These are phyloP conservation scores for Aspergillus jensenii DNA, from an alignment of 2,329 filamentous ascomycete genomes.

Conservation along the genomic window DNA sequence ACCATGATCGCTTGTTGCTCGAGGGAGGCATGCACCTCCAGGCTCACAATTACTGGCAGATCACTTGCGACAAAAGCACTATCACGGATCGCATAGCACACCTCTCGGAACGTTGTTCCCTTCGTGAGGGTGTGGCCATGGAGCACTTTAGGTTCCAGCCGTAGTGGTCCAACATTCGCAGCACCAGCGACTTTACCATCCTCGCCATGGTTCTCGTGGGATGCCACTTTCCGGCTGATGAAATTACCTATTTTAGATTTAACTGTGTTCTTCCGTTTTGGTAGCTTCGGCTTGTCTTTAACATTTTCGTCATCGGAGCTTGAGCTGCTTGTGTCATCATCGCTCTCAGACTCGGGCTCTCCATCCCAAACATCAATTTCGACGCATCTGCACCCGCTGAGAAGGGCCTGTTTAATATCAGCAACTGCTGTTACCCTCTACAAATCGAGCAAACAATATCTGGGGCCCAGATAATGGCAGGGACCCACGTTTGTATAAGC, in stretches of 20 bases:
- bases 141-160: slow-evolving; percentile 73
- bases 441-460: neutral
- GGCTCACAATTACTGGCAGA: slow-evolving; percentile 83
- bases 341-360: slow-evolving; percentile 43
- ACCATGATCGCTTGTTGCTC: slow-evolving; percentile 92
- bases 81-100: slow-evolving; percentile 76
- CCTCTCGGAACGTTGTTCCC: slow-evolving; percentile 81
- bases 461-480: neutral
- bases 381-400: slow-evolving; percentile 79
- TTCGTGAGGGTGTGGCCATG: slow-evolving; percentile 86
- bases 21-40: slow-evolving; percentile 82
- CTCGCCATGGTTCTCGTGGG: neutral
- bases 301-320: slow-evolving; percentile 23
- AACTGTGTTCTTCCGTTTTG: slow-evolving; percentile 22
- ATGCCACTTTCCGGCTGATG: slow-evolving; percentile 20
- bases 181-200: neutral
- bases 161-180: slow-evolving; percentile 20
- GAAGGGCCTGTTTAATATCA: slow-evolving; percentile 58
- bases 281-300: slow-evolving; percentile 21
- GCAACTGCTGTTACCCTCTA: neutral
- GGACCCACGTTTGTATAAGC: slow-evolving; percentile 71
- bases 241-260: slow-evolving; percentile 25
- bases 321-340: slow-evolving; percentile 34
- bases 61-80: slow-evolving; percentile 74
- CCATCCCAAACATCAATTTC: slow-evolving; percentile 97